These are phyloP conservation scores for Penicillium antarcticum DNA, from an alignment of 495 filamentous ascomycete genomes.

Conservation along the genomic window DNA sequence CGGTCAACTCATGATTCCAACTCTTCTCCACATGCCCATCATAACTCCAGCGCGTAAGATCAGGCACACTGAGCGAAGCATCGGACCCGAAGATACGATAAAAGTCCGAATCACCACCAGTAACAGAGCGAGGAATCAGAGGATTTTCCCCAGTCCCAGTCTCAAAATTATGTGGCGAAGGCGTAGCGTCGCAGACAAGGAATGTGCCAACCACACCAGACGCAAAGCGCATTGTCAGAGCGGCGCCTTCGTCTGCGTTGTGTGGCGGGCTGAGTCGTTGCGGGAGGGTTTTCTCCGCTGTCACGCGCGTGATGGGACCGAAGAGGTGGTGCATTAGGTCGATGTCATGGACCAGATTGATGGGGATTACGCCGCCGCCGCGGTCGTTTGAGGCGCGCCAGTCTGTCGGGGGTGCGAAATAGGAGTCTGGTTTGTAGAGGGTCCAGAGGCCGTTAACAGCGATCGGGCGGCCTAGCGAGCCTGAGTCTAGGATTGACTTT, in stretches of 20 bases:
- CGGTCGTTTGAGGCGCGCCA: conserved; percentile 41
- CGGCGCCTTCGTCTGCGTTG: conserved; percentile 55
- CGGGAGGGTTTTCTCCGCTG: conserved; percentile 45
- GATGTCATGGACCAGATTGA: conserved; percentile 60
- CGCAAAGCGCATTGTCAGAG: conserved; percentile 51
- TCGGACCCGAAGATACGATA: conserved; percentile 56
- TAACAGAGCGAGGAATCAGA: conserved; percentile 36
- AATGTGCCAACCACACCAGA: conserved; percentile 59
- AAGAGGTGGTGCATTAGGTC: conserved; percentile 58
- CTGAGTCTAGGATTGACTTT: conserved; percentile 37
- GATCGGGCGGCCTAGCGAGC: conserved; percentile 43
- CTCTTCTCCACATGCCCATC: conserved; percentile 29
- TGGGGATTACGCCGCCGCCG: conserved; percentile 50
- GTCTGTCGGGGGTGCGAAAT: conserved; percentile 46
- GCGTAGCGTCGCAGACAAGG: conserved; percentile 48
- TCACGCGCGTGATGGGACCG: conserved; percentile 49
- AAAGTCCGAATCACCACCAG: conserved; percentile 35
- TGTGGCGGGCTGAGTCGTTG: conserved; percentile 34
- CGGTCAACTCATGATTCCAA: conserved; percentile 28
- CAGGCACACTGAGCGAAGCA: conserved; percentile 53
- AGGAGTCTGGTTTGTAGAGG: conserved; percentile 46
- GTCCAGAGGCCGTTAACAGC: conserved; percentile 57
- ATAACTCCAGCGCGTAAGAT: conserved; percentile 54
- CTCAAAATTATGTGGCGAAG: conserved; percentile 54
- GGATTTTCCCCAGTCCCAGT: conserved; percentile 58